Base-by-base conservation (phyloP, 129 eudicot genomes). In the Saussurea involucrata region DNA sequence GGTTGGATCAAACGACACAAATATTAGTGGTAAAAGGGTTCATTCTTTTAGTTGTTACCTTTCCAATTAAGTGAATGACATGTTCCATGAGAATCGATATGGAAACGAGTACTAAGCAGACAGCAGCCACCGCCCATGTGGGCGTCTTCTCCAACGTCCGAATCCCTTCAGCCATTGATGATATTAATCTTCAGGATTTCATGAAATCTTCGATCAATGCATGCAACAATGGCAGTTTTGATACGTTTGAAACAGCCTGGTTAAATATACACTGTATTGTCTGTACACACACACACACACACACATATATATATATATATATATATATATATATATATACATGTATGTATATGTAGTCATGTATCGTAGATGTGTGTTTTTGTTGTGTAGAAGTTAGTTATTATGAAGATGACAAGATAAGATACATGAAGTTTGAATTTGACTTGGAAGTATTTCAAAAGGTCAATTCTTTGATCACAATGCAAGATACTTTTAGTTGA, bases 51-150 rank as follows among this genome's bases (percentile, higher is more conserved):
- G n/a, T 25, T 4, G 7, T 31, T 65, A 86, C 93, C 88, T 88
- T 86, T 68, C 83, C 88, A 34, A 72, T 76, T 4, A 84, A 49
- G 68, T 86, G 88, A 70, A 89, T 81, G 25, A 60, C 46, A 27
- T 81, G 80, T 58, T 86, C 93, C 15, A 89, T 84, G 80, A 76
- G 17, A 68, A 82, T 69, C 10, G 93, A 89, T 70, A 89, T 44
- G 5, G 88, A 58, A 29, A 89, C 60, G 18, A 86, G 80, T 12
- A 89, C 83, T 81, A 89, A 75, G 69, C 93, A 86, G 24, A 89
- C 93, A 44, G 75, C 42, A 57, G 93, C 90, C 5, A 89, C 88
- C 15, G 93, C 93, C 93, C 93, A 89, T 12, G 93, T 89, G 4
- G 93, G 88, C 13, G 90, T 86, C 49, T 86, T 83, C 46, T 89